These are phyloP conservation scores for Carex pumila DNA, from an alignment of 176 grass and related monocot species.

Conservation along the genomic window DNA sequence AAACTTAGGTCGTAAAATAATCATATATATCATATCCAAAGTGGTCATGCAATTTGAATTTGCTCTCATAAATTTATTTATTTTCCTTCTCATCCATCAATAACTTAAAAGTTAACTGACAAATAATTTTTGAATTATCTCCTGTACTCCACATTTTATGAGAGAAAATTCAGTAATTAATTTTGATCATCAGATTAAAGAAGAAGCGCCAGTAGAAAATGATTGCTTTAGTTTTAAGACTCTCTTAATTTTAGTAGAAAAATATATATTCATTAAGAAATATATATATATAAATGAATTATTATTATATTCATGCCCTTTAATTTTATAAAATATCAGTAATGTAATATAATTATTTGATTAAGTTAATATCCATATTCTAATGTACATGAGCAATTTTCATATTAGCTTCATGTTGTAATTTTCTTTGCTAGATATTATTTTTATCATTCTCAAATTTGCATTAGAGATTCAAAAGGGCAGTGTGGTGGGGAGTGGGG, in stretches of 20 bases:
- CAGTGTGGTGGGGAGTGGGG: no score
- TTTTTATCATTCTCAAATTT: no score
- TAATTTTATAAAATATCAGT: no score
- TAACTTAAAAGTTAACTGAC: background rate
- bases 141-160: background rate
- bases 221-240: background rate
- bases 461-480: no score
- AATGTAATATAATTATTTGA: no score
- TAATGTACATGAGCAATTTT: no score
- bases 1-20: background rate
- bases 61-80: background rate
- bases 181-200: background rate
- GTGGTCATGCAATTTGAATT: background rate
- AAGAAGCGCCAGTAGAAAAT: background rate
- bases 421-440: no score
- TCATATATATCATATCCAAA: background rate
- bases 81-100: background rate
- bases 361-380: no score
- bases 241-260: background rate
- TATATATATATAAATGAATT: background rate
- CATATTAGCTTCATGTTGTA: no score
- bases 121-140: background rate
- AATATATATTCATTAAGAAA: background rate
- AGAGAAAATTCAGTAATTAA: background rate
- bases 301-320: background rate